Evolutionary conservation across 2,329 filamentous ascomycete species (phyloP).

Genomic region (Epichloe gansuensis): DNA sequence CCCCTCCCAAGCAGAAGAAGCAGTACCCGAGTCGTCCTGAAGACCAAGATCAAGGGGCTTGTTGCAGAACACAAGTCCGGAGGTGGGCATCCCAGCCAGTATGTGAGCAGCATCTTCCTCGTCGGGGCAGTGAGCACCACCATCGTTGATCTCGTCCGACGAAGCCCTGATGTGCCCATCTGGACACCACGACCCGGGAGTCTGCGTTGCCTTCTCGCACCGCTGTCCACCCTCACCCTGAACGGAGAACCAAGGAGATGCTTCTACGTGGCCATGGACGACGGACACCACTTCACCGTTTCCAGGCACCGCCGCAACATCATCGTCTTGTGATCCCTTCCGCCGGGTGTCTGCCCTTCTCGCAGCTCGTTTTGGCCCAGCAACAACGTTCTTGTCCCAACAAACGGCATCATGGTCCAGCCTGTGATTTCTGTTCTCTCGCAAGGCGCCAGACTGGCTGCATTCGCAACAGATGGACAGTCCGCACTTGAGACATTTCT

Average conservation of each 20-base stretch:
- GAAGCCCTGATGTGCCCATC: not conserved
- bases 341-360: not conserved
- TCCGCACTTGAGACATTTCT: slow-evolving; percentile 14
- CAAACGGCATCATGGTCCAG: slow-evolving; percentile 10
- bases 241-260: too few species aligned
- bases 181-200: not conserved
- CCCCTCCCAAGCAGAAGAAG: too few species aligned
- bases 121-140: not conserved
- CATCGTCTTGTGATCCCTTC: not conserved
- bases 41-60: too few species aligned
- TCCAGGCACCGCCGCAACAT: too few species aligned
- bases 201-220: slow-evolving; percentile 3
- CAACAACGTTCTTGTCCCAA: slow-evolving; percentile 7
- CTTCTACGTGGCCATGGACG: not conserved
- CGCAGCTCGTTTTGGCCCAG: not conserved
- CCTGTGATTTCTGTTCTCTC: slow-evolving; percentile 10
- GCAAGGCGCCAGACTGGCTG: slow-evolving; percentile 8
- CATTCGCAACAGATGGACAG: slow-evolving; percentile 14
- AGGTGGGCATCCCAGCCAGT: too few species aligned
- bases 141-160: not conserved
- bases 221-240: not conserved
- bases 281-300: not conserved
- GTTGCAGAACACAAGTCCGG: too few species aligned
- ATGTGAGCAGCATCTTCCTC: not conserved
- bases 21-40: too few species aligned